phyloP scores from a whole-genome alignment of 2,329 filamentous ascomycete species.

The Cladosporium oxysporum region DNA sequence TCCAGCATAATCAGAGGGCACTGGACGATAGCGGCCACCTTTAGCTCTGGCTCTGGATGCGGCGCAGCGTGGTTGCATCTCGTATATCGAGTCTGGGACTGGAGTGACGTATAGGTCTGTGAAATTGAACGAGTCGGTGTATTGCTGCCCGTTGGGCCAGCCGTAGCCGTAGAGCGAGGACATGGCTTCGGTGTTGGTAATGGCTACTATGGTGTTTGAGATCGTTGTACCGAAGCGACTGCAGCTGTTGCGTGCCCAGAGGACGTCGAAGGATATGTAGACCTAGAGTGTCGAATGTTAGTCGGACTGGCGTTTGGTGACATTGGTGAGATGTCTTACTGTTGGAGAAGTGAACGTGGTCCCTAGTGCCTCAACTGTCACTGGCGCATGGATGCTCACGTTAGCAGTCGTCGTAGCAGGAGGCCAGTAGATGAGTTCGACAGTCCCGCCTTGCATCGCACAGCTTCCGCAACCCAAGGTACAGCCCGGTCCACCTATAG shows the following conservation, averaged over 20 bases:
- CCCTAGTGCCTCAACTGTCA: slow-evolving; percentile 21
- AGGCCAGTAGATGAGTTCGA: slow-evolving; percentile 29
- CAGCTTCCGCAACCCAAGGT: slow-evolving; percentile 26
- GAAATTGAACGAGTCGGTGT: slow-evolving; percentile 15
- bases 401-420: slow-evolving; percentile 1
- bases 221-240: slow-evolving; percentile 22
- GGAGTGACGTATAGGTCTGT: slow-evolving; percentile 17
- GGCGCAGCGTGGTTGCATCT: slow-evolving; percentile 25
- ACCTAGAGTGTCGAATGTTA: not conserved
- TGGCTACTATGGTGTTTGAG: slow-evolving; percentile 25
- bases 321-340: not conserved
- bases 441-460: slow-evolving; percentile 27
- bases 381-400: not conserved
- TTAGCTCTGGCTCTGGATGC: slow-evolving; percentile 2
- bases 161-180: slow-evolving; percentile 24
- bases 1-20: not conserved
- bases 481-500: slow-evolving; percentile 18
- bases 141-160: not conserved
- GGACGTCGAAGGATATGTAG: slow-evolving; percentile 28
- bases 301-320: not conserved
- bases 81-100: slow-evolving; percentile 24
- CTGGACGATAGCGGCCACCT: slow-evolving; percentile 13
- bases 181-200: slow-evolving; percentile 22
- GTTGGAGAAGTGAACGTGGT: slow-evolving; percentile 28
- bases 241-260: slow-evolving; percentile 29